Evolutionary conservation across 768 basidiomycete genomes (phyloP).

Genomic region (Heimioporus sp.): DNA sequence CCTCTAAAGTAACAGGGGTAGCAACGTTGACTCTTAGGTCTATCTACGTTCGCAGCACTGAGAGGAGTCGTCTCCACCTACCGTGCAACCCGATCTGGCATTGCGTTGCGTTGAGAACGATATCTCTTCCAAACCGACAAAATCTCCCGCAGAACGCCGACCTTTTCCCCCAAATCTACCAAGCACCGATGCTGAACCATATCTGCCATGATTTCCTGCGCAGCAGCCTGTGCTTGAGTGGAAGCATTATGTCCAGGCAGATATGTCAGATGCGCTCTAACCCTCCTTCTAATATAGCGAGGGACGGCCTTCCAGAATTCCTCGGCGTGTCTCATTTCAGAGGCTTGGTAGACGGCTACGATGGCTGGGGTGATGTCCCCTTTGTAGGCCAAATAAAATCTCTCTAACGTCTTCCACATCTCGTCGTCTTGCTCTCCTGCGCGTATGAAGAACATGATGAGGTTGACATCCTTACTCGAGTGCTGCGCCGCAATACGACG

Average conservation of each 20-base stretch:
- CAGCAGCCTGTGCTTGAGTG: constrained; percentile 6
- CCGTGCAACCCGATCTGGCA: neutral
- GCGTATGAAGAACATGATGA: constrained; percentile 15
- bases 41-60: too few species aligned
- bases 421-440: constrained; percentile 4
- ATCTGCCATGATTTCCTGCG: constrained; percentile 10
- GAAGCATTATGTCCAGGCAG: constrained; percentile 9
- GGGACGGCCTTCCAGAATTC: constrained; percentile 10
- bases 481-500: constrained; percentile 1
- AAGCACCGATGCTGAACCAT: constrained; percentile 11
- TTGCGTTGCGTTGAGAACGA: constrained; percentile 10
- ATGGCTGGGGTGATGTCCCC: constrained; percentile 16
- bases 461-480: constrained; percentile 5
- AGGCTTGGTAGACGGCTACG: constrained; percentile 12
- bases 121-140: constrained; percentile 18
- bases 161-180: constrained; percentile 16
- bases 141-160: constrained; percentile 13
- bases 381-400: constrained; percentile 11
- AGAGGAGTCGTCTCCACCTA: neutral
- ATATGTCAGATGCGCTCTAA: constrained; percentile 9
- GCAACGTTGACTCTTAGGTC: too few species aligned
- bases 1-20: too few species aligned
- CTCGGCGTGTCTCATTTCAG: constrained; percentile 8
- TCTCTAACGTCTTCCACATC: constrained; percentile 12
- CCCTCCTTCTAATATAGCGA: constrained; percentile 5